Evolutionary conservation across 2,329 filamentous ascomycete genomes (phyloP).

Genomic region (Pestalotiopsis sp.): DNA sequence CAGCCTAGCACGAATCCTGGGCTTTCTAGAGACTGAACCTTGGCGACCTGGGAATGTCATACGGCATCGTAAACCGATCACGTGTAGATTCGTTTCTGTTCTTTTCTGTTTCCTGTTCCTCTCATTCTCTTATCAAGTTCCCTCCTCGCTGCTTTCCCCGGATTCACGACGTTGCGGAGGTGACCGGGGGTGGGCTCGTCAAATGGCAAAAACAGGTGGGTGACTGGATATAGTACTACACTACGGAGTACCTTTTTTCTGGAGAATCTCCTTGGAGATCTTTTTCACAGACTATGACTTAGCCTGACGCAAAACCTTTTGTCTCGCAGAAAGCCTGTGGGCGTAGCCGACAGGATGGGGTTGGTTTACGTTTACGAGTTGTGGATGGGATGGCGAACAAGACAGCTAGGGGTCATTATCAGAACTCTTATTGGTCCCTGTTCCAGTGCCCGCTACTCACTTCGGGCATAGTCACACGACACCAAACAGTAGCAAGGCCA

Average conservation of each 20-base stretch:
- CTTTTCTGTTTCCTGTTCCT: not conserved
- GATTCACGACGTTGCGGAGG: not conserved
- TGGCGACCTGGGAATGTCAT: not conserved
- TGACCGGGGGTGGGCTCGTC: not conserved
- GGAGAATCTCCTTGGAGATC: not conserved
- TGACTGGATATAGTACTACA: not conserved
- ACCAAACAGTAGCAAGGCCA: conserved; percentile 2
- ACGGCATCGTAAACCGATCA: not conserved
- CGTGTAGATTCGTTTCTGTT: not conserved
- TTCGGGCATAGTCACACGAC: conserved; percentile 6
- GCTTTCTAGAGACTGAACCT: not conserved
- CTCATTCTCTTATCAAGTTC: not conserved
- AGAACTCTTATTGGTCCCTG: not conserved
- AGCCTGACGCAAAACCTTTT: not conserved
- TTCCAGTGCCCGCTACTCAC: not conserved
- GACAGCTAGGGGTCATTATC: not conserved
- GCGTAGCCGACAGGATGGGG: not conserved
- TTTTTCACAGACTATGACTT: not conserved
- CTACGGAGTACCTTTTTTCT: not conserved
- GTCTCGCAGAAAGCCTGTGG: not conserved
- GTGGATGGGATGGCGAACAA: not conserved
- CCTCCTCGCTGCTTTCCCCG: not conserved
- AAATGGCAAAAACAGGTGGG: not conserved
- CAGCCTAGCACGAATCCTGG: not conserved
- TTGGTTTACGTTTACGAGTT: not conserved